These are phyloP conservation scores for Hypoxylon sp. DNA, from an alignment of 2,329 filamentous ascomycete species.

Conservation along the genomic window DNA sequence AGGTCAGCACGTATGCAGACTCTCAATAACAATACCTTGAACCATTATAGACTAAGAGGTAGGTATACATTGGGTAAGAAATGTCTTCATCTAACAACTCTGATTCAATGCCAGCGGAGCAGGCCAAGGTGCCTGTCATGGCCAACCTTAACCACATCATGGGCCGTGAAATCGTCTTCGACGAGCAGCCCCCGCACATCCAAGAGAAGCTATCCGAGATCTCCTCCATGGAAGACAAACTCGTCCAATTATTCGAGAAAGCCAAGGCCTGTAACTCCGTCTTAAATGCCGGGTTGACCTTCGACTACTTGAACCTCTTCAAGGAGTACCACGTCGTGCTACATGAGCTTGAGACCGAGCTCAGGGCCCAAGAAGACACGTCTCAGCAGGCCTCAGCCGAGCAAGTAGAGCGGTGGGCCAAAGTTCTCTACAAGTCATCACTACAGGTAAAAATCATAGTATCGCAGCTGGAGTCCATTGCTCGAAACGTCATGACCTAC, in stretches of 20 bases:
- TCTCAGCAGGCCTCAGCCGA: background rate
- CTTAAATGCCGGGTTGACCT: background rate
- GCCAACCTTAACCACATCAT: constrained; percentile 4
- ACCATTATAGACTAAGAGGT: background rate
- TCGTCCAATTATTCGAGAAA: background rate
- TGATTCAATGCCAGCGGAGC: background rate
- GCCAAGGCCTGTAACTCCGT: background rate
- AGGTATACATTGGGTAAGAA: background rate
- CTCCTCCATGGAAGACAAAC: background rate
- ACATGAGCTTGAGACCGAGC: background rate
- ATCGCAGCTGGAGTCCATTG: background rate
- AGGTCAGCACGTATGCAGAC: background rate
- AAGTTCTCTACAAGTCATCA: background rate
- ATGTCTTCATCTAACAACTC: background rate
- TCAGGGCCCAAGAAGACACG: background rate
- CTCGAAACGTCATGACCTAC: background rate
- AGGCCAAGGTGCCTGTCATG: background rate
- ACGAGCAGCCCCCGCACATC: background rate
- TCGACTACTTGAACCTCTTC: constrained; percentile 6
- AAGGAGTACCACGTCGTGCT: constrained; percentile 3
- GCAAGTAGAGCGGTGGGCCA: background rate
- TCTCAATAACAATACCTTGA: background rate
- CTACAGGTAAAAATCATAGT: background rate
- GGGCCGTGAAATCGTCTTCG: constrained; percentile 4
- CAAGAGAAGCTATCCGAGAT: constrained; percentile 1